phyloP scores from a whole-genome alignment of 192 early-diverging fungal species.

The Coemansia sp. region DNA sequence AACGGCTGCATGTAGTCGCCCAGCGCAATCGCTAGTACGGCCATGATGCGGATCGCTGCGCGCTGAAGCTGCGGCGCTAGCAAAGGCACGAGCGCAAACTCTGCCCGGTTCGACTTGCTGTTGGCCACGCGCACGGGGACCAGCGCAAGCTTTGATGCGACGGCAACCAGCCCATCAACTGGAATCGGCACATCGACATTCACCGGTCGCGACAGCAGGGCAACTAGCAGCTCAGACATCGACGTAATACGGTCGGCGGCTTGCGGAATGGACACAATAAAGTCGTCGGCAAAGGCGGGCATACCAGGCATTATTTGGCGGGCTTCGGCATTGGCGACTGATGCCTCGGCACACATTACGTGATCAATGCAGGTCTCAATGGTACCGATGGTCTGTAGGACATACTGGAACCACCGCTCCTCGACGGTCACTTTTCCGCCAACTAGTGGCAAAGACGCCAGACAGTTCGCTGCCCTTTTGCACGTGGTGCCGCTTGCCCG shows the following conservation, averaged over 20 bases:
- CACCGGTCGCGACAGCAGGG: slow-evolving; percentile 38
- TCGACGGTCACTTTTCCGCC: slow-evolving; percentile 43
- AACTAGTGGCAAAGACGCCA: slow-evolving; percentile 30
- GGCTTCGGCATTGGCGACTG: not conserved
- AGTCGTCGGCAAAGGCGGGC: slow-evolving; percentile 25
- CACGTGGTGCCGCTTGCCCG: slow-evolving; percentile 1
- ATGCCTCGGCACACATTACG: slow-evolving; percentile 25
- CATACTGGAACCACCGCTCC: slow-evolving; percentile 48
- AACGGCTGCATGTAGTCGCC: slow-evolving; percentile 40
- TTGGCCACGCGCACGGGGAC: slow-evolving; percentile 31
- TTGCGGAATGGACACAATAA: slow-evolving; percentile 41
- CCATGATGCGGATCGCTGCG: slow-evolving; percentile 42
- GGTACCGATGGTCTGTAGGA: slow-evolving; percentile 33
- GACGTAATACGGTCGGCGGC: slow-evolving; percentile 42
- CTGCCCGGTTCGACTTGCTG: slow-evolving; percentile 36
- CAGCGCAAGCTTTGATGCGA: slow-evolving; percentile 37
- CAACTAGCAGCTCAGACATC: slow-evolving; percentile 36
- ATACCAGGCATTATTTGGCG: not conserved
- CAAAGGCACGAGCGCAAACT: slow-evolving; percentile 34
- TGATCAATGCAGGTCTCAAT: slow-evolving; percentile 46
- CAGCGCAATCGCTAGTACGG: slow-evolving; percentile 30
- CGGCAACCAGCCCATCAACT: slow-evolving; percentile 19
- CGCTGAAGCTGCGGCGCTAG: slow-evolving; percentile 45
- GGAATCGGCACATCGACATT: slow-evolving; percentile 31
- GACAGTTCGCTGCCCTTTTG: slow-evolving; percentile 8